A percentile compares a stretch with the other conserved stretches of the same genome.
phyloP scores from a whole-genome alignment of 1,139 yeast genomes.

The Pichia inconspicua region DNA sequence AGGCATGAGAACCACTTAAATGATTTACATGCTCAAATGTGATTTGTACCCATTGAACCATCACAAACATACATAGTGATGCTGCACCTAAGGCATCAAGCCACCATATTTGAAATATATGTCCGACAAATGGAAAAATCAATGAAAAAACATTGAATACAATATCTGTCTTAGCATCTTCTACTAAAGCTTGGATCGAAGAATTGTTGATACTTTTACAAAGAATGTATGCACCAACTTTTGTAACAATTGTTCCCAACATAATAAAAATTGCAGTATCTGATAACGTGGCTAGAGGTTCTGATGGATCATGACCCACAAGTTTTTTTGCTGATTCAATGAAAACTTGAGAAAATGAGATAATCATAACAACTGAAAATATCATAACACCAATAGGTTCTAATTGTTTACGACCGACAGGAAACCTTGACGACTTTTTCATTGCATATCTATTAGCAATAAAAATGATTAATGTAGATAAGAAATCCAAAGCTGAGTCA shows the following conservation, averaged over 20 bases:
- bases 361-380: slow-evolving; percentile 61
- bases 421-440: slow-evolving; percentile 47
- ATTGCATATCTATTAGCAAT: slow-evolving; percentile 50
- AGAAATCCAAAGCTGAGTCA: slow-evolving; percentile 66
- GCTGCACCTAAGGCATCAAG: slow-evolving; percentile 70
- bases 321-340: slow-evolving; percentile 44
- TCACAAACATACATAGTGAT: slow-evolving; percentile 51
- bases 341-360: slow-evolving; percentile 68
- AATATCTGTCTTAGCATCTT: slow-evolving; percentile 74
- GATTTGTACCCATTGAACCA: slow-evolving; percentile 51
- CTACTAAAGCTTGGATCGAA: slow-evolving; percentile 72
- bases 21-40: slow-evolving; percentile 69
- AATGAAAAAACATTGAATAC: slow-evolving; percentile 65
- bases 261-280: slow-evolving; percentile 52
- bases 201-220: slow-evolving; percentile 58
- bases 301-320: slow-evolving; percentile 19
- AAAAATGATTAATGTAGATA: slow-evolving; percentile 68
- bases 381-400: slow-evolving; percentile 77
- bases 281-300: slow-evolving; percentile 41
- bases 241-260: slow-evolving; percentile 53
- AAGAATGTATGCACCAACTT: slow-evolving; percentile 57
- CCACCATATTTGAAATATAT: slow-evolving; percentile 53
- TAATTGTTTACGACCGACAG: slow-evolving; percentile 64
- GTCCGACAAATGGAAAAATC: slow-evolving; percentile 60
- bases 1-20: slow-evolving; percentile 68